These are phyloP conservation scores for Lolium perenne DNA, from an alignment of 176 grass and related monocot genomes.

Conservation along the genomic window DNA sequence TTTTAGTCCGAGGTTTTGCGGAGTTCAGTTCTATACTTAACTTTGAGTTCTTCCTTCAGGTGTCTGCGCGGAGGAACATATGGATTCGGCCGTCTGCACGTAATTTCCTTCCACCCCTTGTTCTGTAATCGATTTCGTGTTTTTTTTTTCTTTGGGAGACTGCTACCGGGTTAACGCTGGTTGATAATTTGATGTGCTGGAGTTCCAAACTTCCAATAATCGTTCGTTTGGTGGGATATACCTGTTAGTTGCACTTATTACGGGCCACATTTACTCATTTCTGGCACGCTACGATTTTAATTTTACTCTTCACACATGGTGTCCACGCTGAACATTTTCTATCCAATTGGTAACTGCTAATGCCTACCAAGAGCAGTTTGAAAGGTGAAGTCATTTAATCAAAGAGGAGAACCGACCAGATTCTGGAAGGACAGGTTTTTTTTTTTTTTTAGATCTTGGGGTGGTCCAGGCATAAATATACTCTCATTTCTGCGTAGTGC, in stretches of 20 bases:
- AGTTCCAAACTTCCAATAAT: background rate
- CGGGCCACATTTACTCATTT: background rate
- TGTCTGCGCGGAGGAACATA: constrained; percentile 27
- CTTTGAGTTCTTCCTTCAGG: constrained; percentile 25
- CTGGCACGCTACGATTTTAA: too few species aligned
- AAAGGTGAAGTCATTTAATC: background rate
- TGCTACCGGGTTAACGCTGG: background rate
- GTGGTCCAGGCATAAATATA: background rate
- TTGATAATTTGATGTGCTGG: background rate
- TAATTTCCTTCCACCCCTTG: constrained; percentile 27
- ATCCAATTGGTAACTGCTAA: background rate
- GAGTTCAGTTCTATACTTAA: constrained; percentile 4
- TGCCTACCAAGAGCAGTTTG: background rate
- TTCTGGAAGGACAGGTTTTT: background rate
- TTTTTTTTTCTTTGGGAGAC: background rate
- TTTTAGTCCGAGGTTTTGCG: background rate
- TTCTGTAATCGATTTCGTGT: constrained; percentile 3
- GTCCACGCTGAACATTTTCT: background rate
- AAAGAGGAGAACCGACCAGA: background rate
- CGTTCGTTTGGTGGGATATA: background rate
- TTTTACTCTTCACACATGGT: background rate
- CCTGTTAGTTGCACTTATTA: background rate
- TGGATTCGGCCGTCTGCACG: constrained; percentile 36
- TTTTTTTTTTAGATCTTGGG: background rate
- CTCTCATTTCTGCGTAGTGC: background rate